Percentiles rank a stretch among this genome's conserved stretches.
phyloP scores from a whole-genome alignment of 129 eudicot genomes.

The Flaveria bidentis region DNA sequence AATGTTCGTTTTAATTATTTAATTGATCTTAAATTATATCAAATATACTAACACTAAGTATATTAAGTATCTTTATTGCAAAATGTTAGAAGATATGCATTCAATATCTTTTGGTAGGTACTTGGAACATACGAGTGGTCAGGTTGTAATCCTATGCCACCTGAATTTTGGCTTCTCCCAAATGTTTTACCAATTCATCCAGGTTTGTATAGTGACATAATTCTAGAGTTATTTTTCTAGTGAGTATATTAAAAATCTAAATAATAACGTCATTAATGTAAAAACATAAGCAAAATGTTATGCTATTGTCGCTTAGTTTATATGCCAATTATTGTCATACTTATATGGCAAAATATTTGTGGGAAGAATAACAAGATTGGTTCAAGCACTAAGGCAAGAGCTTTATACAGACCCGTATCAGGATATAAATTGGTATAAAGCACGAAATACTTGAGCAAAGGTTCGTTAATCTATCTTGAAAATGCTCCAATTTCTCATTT shows the following conservation, averaged over 20 bases:
- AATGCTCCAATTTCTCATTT: not conserved
- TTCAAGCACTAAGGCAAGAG: slow-evolving; percentile 55
- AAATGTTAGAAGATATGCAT: too few species aligned
- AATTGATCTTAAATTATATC: too few species aligned
- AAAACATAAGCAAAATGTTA: slow-evolving; percentile 54
- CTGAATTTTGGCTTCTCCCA: slow-evolving; percentile 65
- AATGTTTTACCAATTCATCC: slow-evolving; percentile 59
- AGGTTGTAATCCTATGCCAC: slow-evolving; percentile 74
- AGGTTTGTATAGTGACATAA: slow-evolving; percentile 31
- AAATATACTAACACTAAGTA: not conserved
- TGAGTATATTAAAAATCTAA: not conserved
- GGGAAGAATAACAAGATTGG: slow-evolving; percentile 48
- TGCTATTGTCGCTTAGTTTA: slow-evolving; percentile 59
- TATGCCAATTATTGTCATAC: slow-evolving; percentile 69
- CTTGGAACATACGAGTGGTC: slow-evolving; percentile 70
- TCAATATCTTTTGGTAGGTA: slow-evolving; percentile 30
- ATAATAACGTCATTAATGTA: not conserved
- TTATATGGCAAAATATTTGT: slow-evolving; percentile 61
- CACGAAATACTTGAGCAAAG: slow-evolving; percentile 60
- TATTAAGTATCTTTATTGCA: too few species aligned
- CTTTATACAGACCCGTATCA: slow-evolving; percentile 48
- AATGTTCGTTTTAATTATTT: too few species aligned
- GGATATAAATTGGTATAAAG: slow-evolving; percentile 54
- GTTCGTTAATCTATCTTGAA: slow-evolving; percentile 27
- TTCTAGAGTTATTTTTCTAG: not conserved